Conservation (phyloP, 2,329 filamentous ascomycete species). For the Fonsecaea erecta region DNA sequence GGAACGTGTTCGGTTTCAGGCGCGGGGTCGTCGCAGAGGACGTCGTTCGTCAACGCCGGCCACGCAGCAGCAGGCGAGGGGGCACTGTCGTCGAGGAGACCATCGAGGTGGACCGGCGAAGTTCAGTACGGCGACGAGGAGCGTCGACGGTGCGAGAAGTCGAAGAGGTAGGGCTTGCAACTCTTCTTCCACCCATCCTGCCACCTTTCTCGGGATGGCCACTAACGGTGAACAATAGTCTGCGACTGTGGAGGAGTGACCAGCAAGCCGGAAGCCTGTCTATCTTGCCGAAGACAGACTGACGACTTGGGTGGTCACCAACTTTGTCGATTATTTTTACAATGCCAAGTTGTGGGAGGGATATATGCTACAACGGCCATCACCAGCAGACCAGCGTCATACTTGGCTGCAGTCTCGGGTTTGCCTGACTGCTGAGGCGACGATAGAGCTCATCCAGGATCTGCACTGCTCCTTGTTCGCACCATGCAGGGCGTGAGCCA, state of each 20-base stretch:
- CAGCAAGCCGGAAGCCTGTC: background rate
- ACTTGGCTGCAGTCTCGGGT: background rate
- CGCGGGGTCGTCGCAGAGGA: conserved; percentile 3
- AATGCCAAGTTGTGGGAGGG: background rate
- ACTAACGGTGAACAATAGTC: background rate
- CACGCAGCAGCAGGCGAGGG: conserved; percentile 1
- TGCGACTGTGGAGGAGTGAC: background rate
- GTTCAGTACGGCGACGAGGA: background rate
- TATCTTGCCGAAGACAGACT: background rate
- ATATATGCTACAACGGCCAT: background rate
- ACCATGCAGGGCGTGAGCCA: background rate
- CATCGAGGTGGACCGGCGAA: background rate
- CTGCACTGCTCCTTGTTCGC: background rate
- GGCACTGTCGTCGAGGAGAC: conserved; percentile 3
- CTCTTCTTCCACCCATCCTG: no score
- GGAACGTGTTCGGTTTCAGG: conserved; percentile 1
- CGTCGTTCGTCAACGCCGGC: conserved; percentile 1
- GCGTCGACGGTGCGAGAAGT: background rate
- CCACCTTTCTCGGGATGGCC: background rate
- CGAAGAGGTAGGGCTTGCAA: background rate
- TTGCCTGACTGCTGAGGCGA: background rate
- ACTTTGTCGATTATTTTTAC: background rate
- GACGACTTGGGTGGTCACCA: background rate
- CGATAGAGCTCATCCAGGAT: background rate
- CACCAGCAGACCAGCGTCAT: background rate